A percentile compares a stretch with the other conserved stretches of the same genome.
Evolutionary conservation across 768 basidiomycete genomes (phyloP).

Genomic region (Boletus subcaerulescens): DNA sequence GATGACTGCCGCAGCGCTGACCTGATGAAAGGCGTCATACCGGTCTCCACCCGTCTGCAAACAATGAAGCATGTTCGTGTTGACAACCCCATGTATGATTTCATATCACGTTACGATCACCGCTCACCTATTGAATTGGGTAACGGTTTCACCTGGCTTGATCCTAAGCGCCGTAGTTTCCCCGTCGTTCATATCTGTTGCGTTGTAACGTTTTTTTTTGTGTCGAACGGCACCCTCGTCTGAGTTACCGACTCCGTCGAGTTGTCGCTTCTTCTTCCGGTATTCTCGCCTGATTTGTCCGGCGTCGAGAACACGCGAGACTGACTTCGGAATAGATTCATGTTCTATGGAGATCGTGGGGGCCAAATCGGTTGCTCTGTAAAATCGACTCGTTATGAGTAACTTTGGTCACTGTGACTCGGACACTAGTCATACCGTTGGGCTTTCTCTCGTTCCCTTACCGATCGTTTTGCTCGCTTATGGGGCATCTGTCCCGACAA

Average conservation of each 20-base stretch:
- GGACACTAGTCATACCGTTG: constrained; percentile 37
- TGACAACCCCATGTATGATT: constrained; percentile 2
- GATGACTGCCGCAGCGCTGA: constrained; percentile 59
- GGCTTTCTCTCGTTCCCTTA: constrained; percentile 41
- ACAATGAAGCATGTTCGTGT: constrained; percentile 3
- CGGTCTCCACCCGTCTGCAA: constrained; percentile 67
- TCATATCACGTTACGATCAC: constrained; percentile 9
- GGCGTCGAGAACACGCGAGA: constrained; percentile 63
- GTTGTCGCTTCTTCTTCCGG: constrained; percentile 44
- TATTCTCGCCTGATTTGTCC: constrained; percentile 54
- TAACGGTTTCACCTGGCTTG: constrained; percentile 65
- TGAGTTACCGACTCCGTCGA: constrained; percentile 25
- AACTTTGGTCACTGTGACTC: no score
- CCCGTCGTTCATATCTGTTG: constrained; percentile 12
- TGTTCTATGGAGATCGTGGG: constrained; percentile 44
- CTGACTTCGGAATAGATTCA: constrained; percentile 70
- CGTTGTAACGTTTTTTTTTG: constrained; percentile 32
- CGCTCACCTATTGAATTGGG: constrained; percentile 72
- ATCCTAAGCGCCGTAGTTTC: constrained; percentile 42
- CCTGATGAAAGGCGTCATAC: constrained; percentile 63
- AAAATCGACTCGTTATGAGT: background rate
- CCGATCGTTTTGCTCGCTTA: constrained; percentile 56
- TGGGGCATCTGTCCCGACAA: constrained; percentile 54
- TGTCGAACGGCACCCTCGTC: constrained; percentile 23
- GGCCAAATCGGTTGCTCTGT: constrained; percentile 50